phyloP scores from a whole-genome alignment of 2,329 filamentous ascomycete species.

The Diaporthe humulicola region DNA sequence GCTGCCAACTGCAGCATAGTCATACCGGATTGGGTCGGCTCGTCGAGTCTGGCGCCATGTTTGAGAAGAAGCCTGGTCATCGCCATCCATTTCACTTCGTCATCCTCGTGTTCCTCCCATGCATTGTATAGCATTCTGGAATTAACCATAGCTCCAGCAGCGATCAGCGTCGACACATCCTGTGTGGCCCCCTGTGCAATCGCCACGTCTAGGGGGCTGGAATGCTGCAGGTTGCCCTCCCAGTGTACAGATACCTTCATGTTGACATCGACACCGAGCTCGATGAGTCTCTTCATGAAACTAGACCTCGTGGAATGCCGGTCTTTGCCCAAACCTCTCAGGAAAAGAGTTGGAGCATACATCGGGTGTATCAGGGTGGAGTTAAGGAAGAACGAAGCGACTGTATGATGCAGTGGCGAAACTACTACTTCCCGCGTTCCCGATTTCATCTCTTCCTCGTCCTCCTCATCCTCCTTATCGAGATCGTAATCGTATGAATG shows the following conservation, averaged over 20 bases:
- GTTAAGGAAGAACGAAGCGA: not conserved
- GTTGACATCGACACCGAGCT: not conserved
- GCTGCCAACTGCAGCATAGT: not conserved
- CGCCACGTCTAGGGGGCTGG: not conserved
- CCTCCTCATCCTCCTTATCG: not conserved
- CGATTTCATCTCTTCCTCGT: not conserved
- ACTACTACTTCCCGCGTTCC: not conserved
- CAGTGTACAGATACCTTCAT: not conserved
- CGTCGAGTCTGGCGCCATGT: not conserved
- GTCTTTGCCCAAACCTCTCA: not conserved
- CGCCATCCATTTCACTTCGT: not conserved
- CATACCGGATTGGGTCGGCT: not conserved
- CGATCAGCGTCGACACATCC: not conserved
- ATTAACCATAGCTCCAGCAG: not conserved
- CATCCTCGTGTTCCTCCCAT: not conserved
- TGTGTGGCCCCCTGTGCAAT: not conserved
- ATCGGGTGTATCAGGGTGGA: not conserved
- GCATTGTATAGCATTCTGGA: not conserved
- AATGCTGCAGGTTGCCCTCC: not conserved
- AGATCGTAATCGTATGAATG: not conserved
- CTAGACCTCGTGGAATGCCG: not conserved
- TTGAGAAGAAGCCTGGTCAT: not conserved
- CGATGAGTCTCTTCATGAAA: conserved; percentile 3
- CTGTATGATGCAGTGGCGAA: not conserved
- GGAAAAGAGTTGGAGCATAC: not conserved